phyloP scores from a whole-genome alignment of 129 eudicot genomes.

The Scalesia atractyloides region DNA sequence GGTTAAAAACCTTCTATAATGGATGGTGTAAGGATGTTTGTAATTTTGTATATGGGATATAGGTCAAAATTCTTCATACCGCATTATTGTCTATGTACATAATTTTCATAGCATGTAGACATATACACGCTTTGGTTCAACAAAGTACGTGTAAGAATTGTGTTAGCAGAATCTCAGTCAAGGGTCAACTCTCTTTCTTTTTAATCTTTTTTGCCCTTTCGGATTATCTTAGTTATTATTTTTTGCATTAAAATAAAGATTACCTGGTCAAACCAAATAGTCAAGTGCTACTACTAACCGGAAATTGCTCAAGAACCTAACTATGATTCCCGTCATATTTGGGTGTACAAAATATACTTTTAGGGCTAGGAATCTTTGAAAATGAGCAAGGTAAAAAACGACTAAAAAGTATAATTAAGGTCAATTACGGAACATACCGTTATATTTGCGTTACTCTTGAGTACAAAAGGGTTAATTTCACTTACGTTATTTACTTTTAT shows the following conservation, averaged over 20 bases:
- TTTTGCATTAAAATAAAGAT: neutral
- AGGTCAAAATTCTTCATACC: conserved; percentile 23
- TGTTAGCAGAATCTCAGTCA: conserved; percentile 42
- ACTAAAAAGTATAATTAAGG: neutral
- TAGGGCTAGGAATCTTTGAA: neutral
- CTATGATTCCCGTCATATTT: conserved; percentile 15
- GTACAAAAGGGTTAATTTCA: no score
- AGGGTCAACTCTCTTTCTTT: conserved; percentile 38
- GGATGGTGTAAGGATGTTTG: no score
- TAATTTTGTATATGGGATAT: neutral
- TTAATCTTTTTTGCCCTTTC: conserved; percentile 19
- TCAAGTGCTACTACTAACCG: conserved; percentile 16
- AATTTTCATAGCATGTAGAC: conserved; percentile 13
- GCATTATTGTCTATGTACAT: conserved; percentile 2
- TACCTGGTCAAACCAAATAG: conserved; percentile 24
- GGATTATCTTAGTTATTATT: conserved; percentile 7
- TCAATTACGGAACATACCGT: no score
- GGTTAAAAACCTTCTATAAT: no score
- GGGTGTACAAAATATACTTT: neutral
- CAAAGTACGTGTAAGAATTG: conserved; percentile 31
- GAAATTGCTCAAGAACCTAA: conserved; percentile 10
- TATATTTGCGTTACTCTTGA: no score
- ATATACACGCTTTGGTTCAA: conserved; percentile 17
- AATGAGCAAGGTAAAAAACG: neutral
- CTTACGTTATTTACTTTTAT: no score